Base-by-base conservation (phyloP, 768 basidiomycete species). In the Cystobasidium tubakii region DNA sequence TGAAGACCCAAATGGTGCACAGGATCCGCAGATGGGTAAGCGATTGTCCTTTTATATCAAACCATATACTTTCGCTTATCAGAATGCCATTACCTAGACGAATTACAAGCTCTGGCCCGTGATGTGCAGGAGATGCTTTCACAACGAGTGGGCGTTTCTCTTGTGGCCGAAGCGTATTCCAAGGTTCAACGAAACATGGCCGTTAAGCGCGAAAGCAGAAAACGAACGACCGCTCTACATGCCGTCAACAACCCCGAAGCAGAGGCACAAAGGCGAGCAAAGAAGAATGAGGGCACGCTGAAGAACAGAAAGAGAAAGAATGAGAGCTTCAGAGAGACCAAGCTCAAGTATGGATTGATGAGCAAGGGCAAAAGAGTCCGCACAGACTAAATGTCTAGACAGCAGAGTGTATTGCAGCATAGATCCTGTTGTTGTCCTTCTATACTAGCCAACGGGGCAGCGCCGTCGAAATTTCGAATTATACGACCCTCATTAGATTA, bases 111-210 rank as follows among this genome's bases (percentile, higher is more conserved):
- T 0, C 84, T 91, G 0, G 88, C 90, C 1, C 83, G 85, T 13
- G 94, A 99, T 81, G 83, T 97, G 27, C 89, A 91, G 75, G 92
- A 93, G 71, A 86, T 97, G 6, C 82, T 99, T 1, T 94, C 93
- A 80, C 81, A 82, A 57, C 92, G 91, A 84, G 88, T 97, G 54
- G 93, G 94, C 39, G 86, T 87, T n/a, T 89, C 89, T 9, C 87
- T 86, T 77, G 98, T 96, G 81, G 86, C 92, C 0, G 81, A 81
- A 13, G 85, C 85, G 0, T 96, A 96, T 83, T 92, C 88, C 76
- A 85, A 85, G 74, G 89, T 97, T 69, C 85, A 92, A 44, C 89
- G 92, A 79, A 83, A 86, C 34, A 86, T 86, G 0, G 81, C 88
- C 27, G 85, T 84, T 29, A 84, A 90, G 17, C 85, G 88, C 70